Evolutionary conservation across 805 yeast genomes (phyloP), one percentile per base, ranked within the genome.

Genomic region (Trichomonascus vanleenenianus): DNA sequence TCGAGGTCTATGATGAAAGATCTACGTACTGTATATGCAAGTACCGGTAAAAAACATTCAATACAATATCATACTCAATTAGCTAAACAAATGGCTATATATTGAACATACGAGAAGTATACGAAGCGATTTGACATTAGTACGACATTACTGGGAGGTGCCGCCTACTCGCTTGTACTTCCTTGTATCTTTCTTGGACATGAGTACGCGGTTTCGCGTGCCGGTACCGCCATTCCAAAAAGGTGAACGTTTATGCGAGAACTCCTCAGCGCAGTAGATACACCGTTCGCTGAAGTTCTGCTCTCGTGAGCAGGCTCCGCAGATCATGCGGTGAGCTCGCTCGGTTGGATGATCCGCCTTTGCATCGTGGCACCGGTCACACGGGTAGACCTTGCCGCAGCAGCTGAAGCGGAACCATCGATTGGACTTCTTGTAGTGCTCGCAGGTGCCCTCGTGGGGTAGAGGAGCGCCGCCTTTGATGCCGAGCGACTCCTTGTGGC

Each of bases 171-270:
- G 37, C 49, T 64, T 65, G 52, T 67, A 64, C 54, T 68, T 68
- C 14, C 68, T 57, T 12, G 70, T 64, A 44, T 68, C 73, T 49
- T 67, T 68, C n/a, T 65, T 50, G 47, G 68, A 63, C 71, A 68
- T 65, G 40, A 52, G 56, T 19, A 52, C 52, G 20, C 56, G 58
- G 45, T 68, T 70, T n/a, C 73, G 60, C 12, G 69, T 66, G 2
- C 73, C 73, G 35, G 53, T 56, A 0, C 73, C 73, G 18, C 73
- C 73, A 49, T 68, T 73, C 73, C 73, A 68, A 53, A 68, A 70
- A 14, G 67, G 62, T 2, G 71, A 53, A 27, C 47, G 57, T 19
- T 62, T 52, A 8, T 54, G 47, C 11, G 62, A 56, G 42, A 64
- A 69, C 34, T 61, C 57, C 41, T 67, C 68, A 9, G 59, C 56